phyloP scores from a whole-genome alignment of 495 filamentous ascomycete genomes.

The Cairneyella variabilis region DNA sequence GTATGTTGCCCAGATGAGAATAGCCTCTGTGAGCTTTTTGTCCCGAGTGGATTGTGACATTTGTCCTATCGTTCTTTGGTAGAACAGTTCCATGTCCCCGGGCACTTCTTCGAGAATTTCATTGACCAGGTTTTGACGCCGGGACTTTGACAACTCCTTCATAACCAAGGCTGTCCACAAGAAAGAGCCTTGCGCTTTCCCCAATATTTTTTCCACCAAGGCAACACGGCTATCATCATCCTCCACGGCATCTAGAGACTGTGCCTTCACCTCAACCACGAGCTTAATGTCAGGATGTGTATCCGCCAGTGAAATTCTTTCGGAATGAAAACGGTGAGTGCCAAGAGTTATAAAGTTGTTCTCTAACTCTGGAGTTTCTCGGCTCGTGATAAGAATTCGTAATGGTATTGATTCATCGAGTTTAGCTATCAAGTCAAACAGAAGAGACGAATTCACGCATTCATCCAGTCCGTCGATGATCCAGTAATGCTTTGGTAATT shows the following conservation, averaged over 20 bases:
- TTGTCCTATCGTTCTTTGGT: background rate
- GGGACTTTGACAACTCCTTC: slow-evolving; percentile 2
- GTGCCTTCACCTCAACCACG: background rate
- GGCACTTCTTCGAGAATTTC: slow-evolving; percentile 16
- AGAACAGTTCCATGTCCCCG: slow-evolving; percentile 11
- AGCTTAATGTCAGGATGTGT: slow-evolving; percentile 11
- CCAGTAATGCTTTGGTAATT: slow-evolving; percentile 32
- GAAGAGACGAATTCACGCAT: slow-evolving; percentile 11
- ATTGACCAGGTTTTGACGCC: background rate
- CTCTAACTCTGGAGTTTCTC: slow-evolving; percentile 4
- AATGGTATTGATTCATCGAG: background rate
- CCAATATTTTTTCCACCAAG: slow-evolving; percentile 15
- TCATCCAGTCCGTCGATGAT: slow-evolving; percentile 43
- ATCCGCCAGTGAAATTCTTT: slow-evolving; percentile 7
- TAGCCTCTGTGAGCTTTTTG: slow-evolving; percentile 13
- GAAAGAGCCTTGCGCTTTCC: slow-evolving; percentile 15
- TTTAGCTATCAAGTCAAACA: slow-evolving; percentile 15
- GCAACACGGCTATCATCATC: background rate
- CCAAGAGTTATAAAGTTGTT: slow-evolving; percentile 5
- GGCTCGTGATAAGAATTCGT: slow-evolving; percentile 13
- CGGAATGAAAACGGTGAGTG: background rate
- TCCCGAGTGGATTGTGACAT: slow-evolving; percentile 1
- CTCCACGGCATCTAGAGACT: background rate
- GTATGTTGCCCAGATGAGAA: slow-evolving; percentile 17
- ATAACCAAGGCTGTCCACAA: slow-evolving; percentile 21